Evolutionary conservation across 441 rosid species (phyloP), one percentile per base, ranked within the genome.

Genomic region (Lepidium campestre): DNA sequence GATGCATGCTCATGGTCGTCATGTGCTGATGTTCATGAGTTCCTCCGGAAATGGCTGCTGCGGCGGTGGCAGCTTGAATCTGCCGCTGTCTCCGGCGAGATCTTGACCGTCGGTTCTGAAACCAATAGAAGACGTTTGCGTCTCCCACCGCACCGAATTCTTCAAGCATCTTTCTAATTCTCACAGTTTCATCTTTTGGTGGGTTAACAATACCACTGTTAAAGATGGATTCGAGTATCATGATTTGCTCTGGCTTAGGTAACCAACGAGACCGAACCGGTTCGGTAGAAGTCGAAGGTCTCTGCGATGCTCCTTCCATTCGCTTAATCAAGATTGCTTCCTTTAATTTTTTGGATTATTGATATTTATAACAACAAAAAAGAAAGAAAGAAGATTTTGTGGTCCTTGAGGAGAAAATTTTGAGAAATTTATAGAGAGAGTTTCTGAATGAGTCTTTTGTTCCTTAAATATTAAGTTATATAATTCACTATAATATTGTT

Each of bases 131-230:
- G 75, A 93, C 96, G 70, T 93, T 93, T 32, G 97, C 91, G 36
- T 93, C 98, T 0, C 96, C 96, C 23, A 90, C 97, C 7, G 94
- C 70, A 15, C 98, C 98, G 60, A 88, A 93, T 67, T 90, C 85
- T 70, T 93, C 97, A 37, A 93, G 96, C 39, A 86, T 71, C 70
- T 90, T 90, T 40, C 98, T 79, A 47, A 93, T 93, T 67, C 92
- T 81, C 47, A 90, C 96, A 1, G 97, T 93, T 69, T 93, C 98
- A 6, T 88, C 96, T 75, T 93, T 93, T 10, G 97, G 94, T 32
- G 98, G 98, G 70, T 93, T 93, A 2, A 93, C 97, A 87, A 86
- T 88, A 34, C 98, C 98, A 64, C 98, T 88, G 62, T 93, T 93
- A 78, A 90, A 93, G 83, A 93, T 88, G 78, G 98, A 86, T 77